These are phyloP conservation scores for Stentor coeruleus DNA, from an alignment of 73 alveolate species.

Conservation along the genomic window DNA sequence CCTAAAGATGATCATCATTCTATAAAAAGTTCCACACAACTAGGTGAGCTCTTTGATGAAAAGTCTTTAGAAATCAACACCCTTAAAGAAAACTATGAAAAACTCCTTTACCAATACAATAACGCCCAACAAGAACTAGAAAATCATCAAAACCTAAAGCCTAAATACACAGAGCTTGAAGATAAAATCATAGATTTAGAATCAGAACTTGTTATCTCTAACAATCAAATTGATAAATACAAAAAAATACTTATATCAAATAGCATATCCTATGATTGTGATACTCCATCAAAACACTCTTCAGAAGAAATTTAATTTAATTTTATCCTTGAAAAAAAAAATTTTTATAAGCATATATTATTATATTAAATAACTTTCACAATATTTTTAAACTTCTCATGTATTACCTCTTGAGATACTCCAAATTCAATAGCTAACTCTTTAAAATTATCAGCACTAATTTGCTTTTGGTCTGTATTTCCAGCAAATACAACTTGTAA, in stretches of 20 bases:
- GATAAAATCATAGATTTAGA: background rate
- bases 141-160: background rate
- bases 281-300: background rate
- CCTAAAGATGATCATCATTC: too few relatives aligned
- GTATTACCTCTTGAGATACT: background rate
- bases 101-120: background rate
- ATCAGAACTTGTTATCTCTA: background rate
- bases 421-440: background rate
- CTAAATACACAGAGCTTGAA: background rate
- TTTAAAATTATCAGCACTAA: background rate
- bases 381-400: background rate
- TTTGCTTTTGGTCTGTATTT: background rate
- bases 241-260: background rate
- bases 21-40: too few relatives aligned
- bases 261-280: background rate
- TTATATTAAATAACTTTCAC: too few relatives aligned
- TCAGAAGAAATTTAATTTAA: too few relatives aligned
- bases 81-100: background rate
- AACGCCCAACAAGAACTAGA: background rate
- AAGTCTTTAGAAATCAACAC: background rate
- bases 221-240: background rate
- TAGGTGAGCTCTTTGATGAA: background rate
- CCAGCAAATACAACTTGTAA: background rate
- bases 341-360: too few relatives aligned
- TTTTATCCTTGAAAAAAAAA: too few relatives aligned